Percentiles rank a stretch among this genome's conserved stretches.
Evolutionary conservation across 2,329 filamentous ascomycete genomes (phyloP).

Genomic region (Talaromyces sp.): DNA sequence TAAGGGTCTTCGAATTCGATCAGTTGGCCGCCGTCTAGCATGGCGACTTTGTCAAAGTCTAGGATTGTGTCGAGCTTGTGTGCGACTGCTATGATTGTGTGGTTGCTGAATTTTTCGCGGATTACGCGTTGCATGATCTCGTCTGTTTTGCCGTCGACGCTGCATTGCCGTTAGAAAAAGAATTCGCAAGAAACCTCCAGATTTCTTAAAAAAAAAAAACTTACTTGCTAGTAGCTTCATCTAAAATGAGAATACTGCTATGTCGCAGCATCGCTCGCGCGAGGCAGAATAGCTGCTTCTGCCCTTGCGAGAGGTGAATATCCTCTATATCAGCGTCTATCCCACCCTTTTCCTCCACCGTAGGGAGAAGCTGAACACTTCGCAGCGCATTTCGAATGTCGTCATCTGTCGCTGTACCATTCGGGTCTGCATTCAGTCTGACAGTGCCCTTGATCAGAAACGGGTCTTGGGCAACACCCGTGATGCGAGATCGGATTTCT

Average conservation of each 20-base stretch:
- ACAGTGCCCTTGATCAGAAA: constrained; percentile 39
- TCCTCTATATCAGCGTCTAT: constrained; percentile 43
- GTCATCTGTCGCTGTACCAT: constrained; percentile 24
- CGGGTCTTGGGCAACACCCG: constrained; percentile 42
- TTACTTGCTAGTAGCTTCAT: constrained; percentile 39
- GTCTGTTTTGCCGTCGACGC: constrained; percentile 56
- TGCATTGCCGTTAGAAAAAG: constrained; percentile 18
- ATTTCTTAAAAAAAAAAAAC: constrained; percentile 11
- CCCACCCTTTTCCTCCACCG: constrained; percentile 35
- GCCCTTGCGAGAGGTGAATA: constrained; percentile 53
- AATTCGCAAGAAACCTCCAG: not conserved
- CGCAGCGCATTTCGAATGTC: constrained; percentile 34
- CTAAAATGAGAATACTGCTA: constrained; percentile 41
- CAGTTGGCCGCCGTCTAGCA: constrained; percentile 32
- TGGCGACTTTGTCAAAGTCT: constrained; percentile 35
- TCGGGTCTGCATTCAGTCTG: constrained; percentile 37
- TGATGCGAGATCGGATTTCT: constrained; percentile 38
- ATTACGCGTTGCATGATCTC: constrained; percentile 54
- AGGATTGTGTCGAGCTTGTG: constrained; percentile 50
- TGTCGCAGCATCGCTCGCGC: constrained; percentile 54
- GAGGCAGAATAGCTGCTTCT: constrained; percentile 61
- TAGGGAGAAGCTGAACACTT: constrained; percentile 33
- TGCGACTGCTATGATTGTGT: constrained; percentile 58
- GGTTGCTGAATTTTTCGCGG: constrained; percentile 48
- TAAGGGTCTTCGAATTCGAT: constrained; percentile 34